A percentile compares a stretch with the other conserved stretches of the same genome.
phyloP scores from a whole-genome alignment of 2,329 filamentous ascomycete genomes.

The Cladophialophora yegresii region DNA sequence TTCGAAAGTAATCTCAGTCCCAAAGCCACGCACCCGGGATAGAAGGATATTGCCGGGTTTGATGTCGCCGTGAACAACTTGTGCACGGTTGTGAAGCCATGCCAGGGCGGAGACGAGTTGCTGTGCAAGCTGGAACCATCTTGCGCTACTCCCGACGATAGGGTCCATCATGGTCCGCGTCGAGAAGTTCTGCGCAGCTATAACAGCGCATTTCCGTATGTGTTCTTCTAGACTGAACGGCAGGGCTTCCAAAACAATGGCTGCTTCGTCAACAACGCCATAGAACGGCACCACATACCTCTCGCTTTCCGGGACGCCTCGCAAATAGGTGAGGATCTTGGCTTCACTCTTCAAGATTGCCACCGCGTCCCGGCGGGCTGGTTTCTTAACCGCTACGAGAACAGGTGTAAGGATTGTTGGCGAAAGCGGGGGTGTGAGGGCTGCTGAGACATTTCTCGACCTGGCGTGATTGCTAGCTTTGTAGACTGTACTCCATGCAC shows the following conservation, averaged over 20 bases:
- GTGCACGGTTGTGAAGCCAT: constrained; percentile 48
- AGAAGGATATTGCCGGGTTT: constrained; percentile 52
- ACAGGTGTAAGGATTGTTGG: constrained; percentile 24
- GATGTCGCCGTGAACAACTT: constrained; percentile 52
- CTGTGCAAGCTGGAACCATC: constrained; percentile 47
- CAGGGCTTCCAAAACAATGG: constrained; percentile 50
- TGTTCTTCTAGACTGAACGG: constrained; percentile 48
- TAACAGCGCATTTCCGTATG: constrained; percentile 42
- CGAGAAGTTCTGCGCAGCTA: constrained; percentile 39
- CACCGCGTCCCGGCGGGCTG: constrained; percentile 45
- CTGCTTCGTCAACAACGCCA: constrained; percentile 46
- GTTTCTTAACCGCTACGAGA: constrained; percentile 50
- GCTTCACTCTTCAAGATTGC: constrained; percentile 49
- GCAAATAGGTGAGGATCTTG: constrained; percentile 45
- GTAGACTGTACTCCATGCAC: constrained; percentile 53
- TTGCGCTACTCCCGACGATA: constrained; percentile 43
- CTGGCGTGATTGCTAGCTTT: constrained; percentile 39
- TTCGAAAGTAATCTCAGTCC: constrained; percentile 11
- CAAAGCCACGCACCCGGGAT: constrained; percentile 28
- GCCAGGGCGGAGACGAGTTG: constrained; percentile 46
- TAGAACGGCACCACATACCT: constrained; percentile 49
- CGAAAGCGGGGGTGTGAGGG: constrained; percentile 43
- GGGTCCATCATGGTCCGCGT: constrained; percentile 51
- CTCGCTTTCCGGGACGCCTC: constrained; percentile 40
- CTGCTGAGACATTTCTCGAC: not conserved